Base-by-base conservation (phyloP, 352 stramenopile genomes). In the Phytopythium chamaehyphon region DNA sequence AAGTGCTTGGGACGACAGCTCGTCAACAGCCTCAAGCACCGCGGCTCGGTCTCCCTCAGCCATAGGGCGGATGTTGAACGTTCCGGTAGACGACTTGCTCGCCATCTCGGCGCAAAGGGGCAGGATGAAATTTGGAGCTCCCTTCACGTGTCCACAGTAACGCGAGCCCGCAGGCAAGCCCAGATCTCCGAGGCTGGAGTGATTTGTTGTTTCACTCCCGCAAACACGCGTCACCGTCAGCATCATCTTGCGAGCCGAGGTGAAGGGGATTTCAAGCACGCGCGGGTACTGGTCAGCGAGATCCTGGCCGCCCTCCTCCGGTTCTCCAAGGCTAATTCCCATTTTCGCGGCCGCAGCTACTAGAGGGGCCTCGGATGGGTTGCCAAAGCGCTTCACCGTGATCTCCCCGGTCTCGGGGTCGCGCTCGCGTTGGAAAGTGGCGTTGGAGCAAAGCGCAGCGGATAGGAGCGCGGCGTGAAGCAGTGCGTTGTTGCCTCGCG, bases 221-320 rank as follows among this genome's bases (percentile, higher is more conserved):
- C 57, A 59, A 12, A 66, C 15, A 14, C 33, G 7, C 12, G 35
- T 53, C 19, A 53, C 47, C 9, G 47, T 53, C 47, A 53, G 47
- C 47, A 53, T 53, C 60, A 86, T 88, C 68, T 99, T 99, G 22
- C 88, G 78, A 8, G 96, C 90, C 14, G 91, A 98, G 22, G 71
- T 96, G 73, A 99, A 99, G 0, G 95, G 89, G 40, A 98, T 83
- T 76, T 98, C 93, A 12, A 83, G 76, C 0, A 91, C 33, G 10
- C 95, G 80, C 19, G 76, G 82, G 71, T 77, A 90, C 21, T 33
- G 22, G 0, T 33, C 47, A 24, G 47, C 35, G 47, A 42, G 24
- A 3, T 51, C 28, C 10, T 40, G 26, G 61, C 78, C 71, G 24
- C 68, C 66, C 37, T 86, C 73, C 49, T 85, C 73, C 64, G 69